Evolutionary conservation across 495 filamentous ascomycete species (phyloP), one percentile per base, ranked within the genome.

Genomic region (Trichoderma virens): DNA sequence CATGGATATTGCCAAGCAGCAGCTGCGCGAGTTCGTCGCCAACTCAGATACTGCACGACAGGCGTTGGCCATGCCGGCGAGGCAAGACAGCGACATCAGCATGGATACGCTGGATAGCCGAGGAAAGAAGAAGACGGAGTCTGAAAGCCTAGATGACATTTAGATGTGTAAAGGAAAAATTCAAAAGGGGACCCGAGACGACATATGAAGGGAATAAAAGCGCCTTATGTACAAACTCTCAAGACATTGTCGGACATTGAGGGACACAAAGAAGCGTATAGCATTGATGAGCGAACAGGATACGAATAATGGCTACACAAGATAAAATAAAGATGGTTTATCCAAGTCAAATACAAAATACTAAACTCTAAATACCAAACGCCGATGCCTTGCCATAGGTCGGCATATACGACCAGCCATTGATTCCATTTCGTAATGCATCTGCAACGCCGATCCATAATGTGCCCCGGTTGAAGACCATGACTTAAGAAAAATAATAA

Each of bases 1-100:
- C 1, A 64, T 96, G 18, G 90, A 93, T 63, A 89, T 97, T 67
- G 91, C 88, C 68, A 97, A 95, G 79, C 88, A 92, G 74, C 86
- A 86, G 65, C 82, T 97, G 61, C 83, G 93, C 27, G 91, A 95
- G 34, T 96, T 96, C 70, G 76, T 97, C 63, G 90, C 90, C 78
- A 84, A 81, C 47, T 88, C 86, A 13, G 90, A 95, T 66, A 89
- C 87, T 7, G 92, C 90, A 3, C 76, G 91, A 61, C 87, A 91
- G 69, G 90, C 90, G 9, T 84, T 95, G 71, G 88, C 84, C 30
- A 88, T 93, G 89, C 82, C 82, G 3, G 71, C 76, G 25, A 65
- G 71, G 59, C 51, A 56, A 30, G 74, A 79, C 20, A 74, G 70
- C 65, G 82, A 80, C 64, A 80, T 88, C 69, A 79, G 76, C 67